phyloP scores from a whole-genome alignment of 495 filamentous ascomycete genomes.

The Penicillium diatomitis region DNA sequence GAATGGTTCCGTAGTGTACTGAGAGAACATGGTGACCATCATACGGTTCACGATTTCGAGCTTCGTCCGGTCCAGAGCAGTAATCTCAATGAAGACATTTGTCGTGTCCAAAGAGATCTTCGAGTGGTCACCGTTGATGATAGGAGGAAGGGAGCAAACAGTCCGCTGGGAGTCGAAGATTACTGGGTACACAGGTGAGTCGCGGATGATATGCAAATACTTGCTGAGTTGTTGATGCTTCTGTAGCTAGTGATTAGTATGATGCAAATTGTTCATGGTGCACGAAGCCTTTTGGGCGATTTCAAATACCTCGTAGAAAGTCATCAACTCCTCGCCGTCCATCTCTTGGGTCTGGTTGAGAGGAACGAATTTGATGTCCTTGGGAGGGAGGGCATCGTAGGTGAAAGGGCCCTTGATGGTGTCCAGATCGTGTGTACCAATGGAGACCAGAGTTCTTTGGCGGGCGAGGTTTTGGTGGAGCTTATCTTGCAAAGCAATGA shows the following conservation, averaged over 20 bases:
- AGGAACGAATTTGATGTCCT: slow-evolving; percentile 82
- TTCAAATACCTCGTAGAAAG: slow-evolving; percentile 67
- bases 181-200: slow-evolving; percentile 92
- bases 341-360: slow-evolving; percentile 85
- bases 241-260: slow-evolving; percentile 21
- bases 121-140: slow-evolving; percentile 94
- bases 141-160: slow-evolving; percentile 90
- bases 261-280: no score
- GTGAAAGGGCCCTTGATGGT: slow-evolving; percentile 92
- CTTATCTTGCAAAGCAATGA: slow-evolving; percentile 97
- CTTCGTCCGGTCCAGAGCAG: slow-evolving; percentile 94
- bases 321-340: slow-evolving; percentile 84
- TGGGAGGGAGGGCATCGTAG: slow-evolving; percentile 87
- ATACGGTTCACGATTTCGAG: slow-evolving; percentile 91
- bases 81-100: slow-evolving; percentile 96
- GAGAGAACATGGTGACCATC: slow-evolving; percentile 93
- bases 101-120: slow-evolving; percentile 86
- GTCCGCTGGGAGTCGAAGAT: slow-evolving; percentile 82
- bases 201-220: slow-evolving; percentile 86
- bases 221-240: slow-evolving; percentile 74
- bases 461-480: slow-evolving; percentile 93
- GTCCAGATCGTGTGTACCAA: slow-evolving; percentile 95
- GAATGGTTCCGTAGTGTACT: slow-evolving; percentile 81
- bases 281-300: no score
- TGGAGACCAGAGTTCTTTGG: slow-evolving; percentile 85